phyloP scores from a whole-genome alignment of 2,329 filamentous ascomycete species.

The Ophiostoma novo-ulmi region DNA sequence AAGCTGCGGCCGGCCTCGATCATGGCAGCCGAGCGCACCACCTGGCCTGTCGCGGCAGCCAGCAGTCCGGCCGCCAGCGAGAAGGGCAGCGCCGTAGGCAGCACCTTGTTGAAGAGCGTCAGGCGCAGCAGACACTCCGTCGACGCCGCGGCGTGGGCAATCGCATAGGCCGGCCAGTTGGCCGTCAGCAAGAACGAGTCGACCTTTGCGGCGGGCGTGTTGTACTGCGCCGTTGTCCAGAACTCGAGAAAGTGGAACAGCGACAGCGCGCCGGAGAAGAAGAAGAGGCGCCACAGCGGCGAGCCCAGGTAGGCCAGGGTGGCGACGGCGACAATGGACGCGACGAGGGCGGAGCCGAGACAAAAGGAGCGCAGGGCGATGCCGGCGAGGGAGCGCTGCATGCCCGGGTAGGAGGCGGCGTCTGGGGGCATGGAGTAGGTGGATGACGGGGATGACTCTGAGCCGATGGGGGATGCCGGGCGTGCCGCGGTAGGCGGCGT shows the following conservation, averaged over 20 bases:
- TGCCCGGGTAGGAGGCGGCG: conserved; percentile 39
- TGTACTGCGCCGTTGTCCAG: conserved; percentile 80
- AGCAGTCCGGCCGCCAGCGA: conserved; percentile 52
- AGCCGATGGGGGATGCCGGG: not conserved
- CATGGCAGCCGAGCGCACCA: conserved; percentile 78
- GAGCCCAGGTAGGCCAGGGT: conserved; percentile 35
- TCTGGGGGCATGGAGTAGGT: conserved; percentile 32
- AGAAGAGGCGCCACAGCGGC: conserved; percentile 57
- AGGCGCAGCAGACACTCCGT: conserved; percentile 62
- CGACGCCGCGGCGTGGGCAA: conserved; percentile 72
- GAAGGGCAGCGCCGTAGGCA: conserved; percentile 37
- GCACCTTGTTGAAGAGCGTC: not conserved
- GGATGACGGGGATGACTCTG: not conserved
- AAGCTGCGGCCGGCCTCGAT: conserved; percentile 82
- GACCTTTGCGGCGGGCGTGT: conserved; percentile 66
- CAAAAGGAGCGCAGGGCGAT: conserved; percentile 54
- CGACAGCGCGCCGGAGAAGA: conserved; percentile 64
- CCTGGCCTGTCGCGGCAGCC: conserved; percentile 66
- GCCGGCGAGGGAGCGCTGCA: conserved; percentile 53
- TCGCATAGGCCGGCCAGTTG: conserved; percentile 79
- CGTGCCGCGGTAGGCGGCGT: no score
- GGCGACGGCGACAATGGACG: conserved; percentile 29
- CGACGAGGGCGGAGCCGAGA: conserved; percentile 44
- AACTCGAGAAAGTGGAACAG: conserved; percentile 96
- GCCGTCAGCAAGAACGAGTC: conserved; percentile 75